Evolutionary conservation across 2,329 filamentous ascomycete genomes (phyloP).

Genomic region (Hymenoscyphus infarciens): DNA sequence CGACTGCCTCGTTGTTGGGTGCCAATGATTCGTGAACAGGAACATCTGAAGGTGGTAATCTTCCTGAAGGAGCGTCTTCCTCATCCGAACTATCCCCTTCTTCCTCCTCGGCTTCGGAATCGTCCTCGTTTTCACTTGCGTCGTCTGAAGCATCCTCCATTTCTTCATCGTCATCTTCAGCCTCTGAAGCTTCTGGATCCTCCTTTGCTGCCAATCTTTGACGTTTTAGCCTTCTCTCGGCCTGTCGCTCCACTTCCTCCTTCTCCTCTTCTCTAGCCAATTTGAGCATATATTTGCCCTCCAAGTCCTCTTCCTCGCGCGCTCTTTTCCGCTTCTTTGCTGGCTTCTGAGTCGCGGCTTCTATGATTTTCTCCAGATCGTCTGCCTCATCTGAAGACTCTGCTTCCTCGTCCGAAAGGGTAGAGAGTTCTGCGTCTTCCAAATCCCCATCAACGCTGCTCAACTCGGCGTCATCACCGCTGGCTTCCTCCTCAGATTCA

Average conservation of each 20-base stretch:
- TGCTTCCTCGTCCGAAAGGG: conserved; percentile 30
- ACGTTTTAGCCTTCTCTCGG: conserved; percentile 45
- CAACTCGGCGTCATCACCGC: conserved; percentile 11
- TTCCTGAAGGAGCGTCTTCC: conserved; percentile 36
- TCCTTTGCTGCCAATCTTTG: conserved; percentile 44
- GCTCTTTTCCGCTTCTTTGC: conserved; percentile 60
- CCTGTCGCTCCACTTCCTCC: conserved; percentile 46
- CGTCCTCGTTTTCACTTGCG: conserved; percentile 27
- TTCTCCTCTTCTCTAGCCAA: conserved; percentile 58
- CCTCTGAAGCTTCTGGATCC: conserved; percentile 35
- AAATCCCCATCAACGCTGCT: conserved; percentile 34
- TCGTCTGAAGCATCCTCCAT: conserved; percentile 30
- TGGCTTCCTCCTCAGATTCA: background rate
- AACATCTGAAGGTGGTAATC: conserved; percentile 41
- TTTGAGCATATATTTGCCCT: conserved; percentile 66
- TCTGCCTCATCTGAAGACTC: conserved; percentile 37
- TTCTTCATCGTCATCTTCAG: conserved; percentile 30
- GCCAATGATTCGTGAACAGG: conserved; percentile 53
- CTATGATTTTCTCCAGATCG: conserved; percentile 41
- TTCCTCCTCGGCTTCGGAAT: conserved; percentile 25
- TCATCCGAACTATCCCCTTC: conserved; percentile 32
- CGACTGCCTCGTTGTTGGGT: conserved; percentile 52
- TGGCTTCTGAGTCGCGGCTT: conserved; percentile 40
- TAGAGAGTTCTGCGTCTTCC: conserved; percentile 35
- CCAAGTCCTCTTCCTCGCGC: conserved; percentile 61